Evolutionary conservation across 2,329 filamentous ascomycete species (phyloP), one percentile per base, ranked within the genome.

Genomic region (Aaosphaeria arxii): DNA sequence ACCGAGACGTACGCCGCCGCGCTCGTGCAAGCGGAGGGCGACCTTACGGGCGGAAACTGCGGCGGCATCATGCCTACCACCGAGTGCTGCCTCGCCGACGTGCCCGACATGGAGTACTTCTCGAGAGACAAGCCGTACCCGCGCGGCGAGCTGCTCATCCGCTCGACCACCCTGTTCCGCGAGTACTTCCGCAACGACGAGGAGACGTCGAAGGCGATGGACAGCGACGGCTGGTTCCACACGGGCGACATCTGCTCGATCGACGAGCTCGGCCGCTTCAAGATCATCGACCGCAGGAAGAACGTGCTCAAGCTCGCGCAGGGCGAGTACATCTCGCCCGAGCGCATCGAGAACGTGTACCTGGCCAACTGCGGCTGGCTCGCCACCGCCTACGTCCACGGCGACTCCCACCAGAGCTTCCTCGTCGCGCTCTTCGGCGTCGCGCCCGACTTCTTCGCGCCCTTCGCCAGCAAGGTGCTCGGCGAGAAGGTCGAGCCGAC

Each of bases 241-340:
- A 96, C 91, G 0, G 94, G 94, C 47, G 94, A 99, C 63, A 92
- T 99, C 56, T 89, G 85, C 64, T 82, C 85, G 55, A 79, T 99
- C 28, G 94, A 99, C 71, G 84, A 85, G 57, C 72, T 88, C 64
- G 94, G 94, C 53, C 89, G 91, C 51, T 87, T 97, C 77, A 85
- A 83, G 72, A 95, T 99, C 71, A 87, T 99, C 62, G 94, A 99
- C 72, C 91, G 94, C 62, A 87, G 91, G 74, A 99, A 99, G 87
- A 97, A 97, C 73, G 89, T 99, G n/a, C 84, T 99, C 67, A 99
- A 99, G 81, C 83, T 99, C 47, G 86, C 92, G 0, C 94, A 99
- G 73, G 94, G 94, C 70, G 94, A 99, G 75, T 99, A 99, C 74
- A 90, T 99, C 63, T 96, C 91, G 1, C 94, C 94, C 11, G 94